Evolutionary conservation across 306 rosid genomes (phyloP), one percentile per base, ranked within the genome.

Genomic region (Rubus parviflorus): DNA sequence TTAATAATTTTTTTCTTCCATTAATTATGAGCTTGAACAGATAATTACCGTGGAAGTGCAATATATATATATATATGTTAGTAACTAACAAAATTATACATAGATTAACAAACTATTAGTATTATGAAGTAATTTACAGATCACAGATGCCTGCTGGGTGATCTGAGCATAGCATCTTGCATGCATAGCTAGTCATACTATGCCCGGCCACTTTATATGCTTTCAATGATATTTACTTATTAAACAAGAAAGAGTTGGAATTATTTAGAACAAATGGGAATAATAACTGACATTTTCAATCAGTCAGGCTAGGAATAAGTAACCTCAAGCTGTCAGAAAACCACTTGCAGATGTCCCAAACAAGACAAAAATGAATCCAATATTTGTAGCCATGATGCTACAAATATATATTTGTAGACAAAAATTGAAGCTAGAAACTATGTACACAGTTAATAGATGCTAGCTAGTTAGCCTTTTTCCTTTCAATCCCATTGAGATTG

Each of bases 221-320:
- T 53, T 37, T 38, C 19, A 2, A 37, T 35, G 49, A 72, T 35
- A 35, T 52, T 41, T 52, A 52, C 35, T 30, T 30, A 30, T 30
- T 30, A 71, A 71, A 35, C 63, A 40, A 5, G 20, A 4, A 9
- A 35, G 43, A 54, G 17, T 20, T 20, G 19, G 52, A 40, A 73
- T 41, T 66, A 42, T 19, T 41, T n/a, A 12, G 41, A 73, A 5
- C 42, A 43, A 22, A 47, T 43, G 43, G 66, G 68, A 58, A 74
- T 74, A 43, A 43, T 57, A 8, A 30, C 23, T 43, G 37, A 30
- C 23, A 58, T 60, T 60, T 74, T 74, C 77, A 43, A 58, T 74
- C 68, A 74, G 42, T 14, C 14, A 8, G n/a, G n/a, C n/a, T n/a
- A n/a, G 77, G 54, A 56, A 73, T 73, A 8, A 42, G n/a, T 14